Conservation (phyloP, 2,329 filamentous ascomycete genomes). For the Pseudofabraea citricarpa region DNA sequence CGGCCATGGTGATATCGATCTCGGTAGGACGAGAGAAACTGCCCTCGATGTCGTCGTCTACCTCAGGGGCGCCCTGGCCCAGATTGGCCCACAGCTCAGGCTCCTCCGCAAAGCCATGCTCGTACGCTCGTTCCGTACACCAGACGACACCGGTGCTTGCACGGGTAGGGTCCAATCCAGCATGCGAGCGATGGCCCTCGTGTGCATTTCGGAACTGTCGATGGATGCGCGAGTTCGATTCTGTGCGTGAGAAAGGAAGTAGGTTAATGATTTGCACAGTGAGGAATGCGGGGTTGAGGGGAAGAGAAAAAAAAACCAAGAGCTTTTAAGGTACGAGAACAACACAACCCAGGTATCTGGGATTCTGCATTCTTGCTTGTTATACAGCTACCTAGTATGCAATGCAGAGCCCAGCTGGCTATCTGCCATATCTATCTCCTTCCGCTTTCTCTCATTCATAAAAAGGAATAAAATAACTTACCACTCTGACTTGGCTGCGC, state of each 20-base stretch:
- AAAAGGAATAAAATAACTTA: constrained; percentile 30
- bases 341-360: no score
- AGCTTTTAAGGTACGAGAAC: no score
- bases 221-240: constrained; percentile 79
- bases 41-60: constrained; percentile 86
- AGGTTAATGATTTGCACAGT: neutral
- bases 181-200: constrained; percentile 85
- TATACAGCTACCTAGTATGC: no score
- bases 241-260: constrained; percentile 37
- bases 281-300: neutral
- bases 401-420: no score
- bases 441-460: no score
- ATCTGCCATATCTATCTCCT: no score
- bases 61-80: constrained; percentile 89
- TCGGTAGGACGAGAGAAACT: constrained; percentile 78
- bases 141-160: constrained; percentile 93
- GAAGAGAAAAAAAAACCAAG: neutral
- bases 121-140: constrained; percentile 81
- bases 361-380: no score
- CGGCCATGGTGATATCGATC: constrained; percentile 73
- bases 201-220: constrained; percentile 85
- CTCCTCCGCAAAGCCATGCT: constrained; percentile 82
- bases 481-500: constrained; percentile 52
- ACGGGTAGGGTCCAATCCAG: constrained; percentile 81
- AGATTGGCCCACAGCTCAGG: constrained; percentile 87